Percentiles rank a stretch among this genome's conserved stretches.
These are phyloP conservation scores for Saccharomyces mikatae DNA, from an alignment of 805 yeast species.

Conservation along the genomic window DNA sequence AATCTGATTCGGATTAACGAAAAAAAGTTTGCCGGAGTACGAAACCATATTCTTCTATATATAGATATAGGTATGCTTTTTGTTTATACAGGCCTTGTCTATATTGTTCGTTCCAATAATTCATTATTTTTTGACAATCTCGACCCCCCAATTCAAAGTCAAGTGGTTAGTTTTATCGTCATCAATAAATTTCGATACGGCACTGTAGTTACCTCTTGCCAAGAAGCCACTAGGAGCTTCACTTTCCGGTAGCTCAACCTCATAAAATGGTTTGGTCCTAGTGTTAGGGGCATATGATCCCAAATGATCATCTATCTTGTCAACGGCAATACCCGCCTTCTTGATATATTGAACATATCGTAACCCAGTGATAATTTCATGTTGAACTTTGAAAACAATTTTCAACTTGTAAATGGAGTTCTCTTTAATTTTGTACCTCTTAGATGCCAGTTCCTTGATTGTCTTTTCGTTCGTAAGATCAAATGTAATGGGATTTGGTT, in stretches of 20 bases:
- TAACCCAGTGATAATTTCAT: conserved; percentile 84
- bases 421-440: conserved; percentile 71
- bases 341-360: conserved; percentile 78
- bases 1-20: not conserved
- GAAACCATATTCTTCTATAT: not conserved
- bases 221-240: conserved; percentile 89
- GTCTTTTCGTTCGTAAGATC: conserved; percentile 57
- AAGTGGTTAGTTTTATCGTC: conserved; percentile 75
- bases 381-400: conserved; percentile 77
- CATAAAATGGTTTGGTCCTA: conserved; percentile 67
- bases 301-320: conserved; percentile 76
- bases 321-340: conserved; percentile 82
- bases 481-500: conserved; percentile 54
- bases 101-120: not conserved
- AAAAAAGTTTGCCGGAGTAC: not conserved
- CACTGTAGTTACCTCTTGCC: conserved; percentile 80
- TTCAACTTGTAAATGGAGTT: conserved; percentile 63
- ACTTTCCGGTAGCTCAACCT: conserved; percentile 51
- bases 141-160: conserved; percentile 76
- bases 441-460: conserved; percentile 48
- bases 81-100: not conserved
- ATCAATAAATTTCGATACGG: conserved; percentile 74
- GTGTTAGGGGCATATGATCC: conserved; percentile 92
- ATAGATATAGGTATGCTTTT: not conserved
- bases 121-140: conserved; percentile 53